These are phyloP conservation scores for Dalechampia spathulata DNA, from an alignment of 441 rosid genomes.

Conservation along the genomic window DNA sequence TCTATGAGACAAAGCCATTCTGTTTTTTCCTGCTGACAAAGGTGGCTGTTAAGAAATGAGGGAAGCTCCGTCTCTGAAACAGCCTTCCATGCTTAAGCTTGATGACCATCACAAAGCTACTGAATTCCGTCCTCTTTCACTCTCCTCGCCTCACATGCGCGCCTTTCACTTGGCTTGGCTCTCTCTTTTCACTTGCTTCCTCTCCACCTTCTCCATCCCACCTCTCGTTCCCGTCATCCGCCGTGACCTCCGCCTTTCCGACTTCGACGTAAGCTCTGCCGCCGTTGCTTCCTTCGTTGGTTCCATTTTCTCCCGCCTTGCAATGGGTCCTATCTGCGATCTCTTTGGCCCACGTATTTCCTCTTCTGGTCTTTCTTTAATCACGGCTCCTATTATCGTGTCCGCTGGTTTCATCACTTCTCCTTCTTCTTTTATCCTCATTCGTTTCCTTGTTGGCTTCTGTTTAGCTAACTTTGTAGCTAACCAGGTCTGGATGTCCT, in stretches of 20 bases:
- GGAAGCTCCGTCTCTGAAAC: constrained; percentile 14
- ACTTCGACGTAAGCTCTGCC: constrained; percentile 37
- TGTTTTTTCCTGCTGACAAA: too few relatives aligned
- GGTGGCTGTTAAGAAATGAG: constrained; percentile 19
- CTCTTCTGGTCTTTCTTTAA: constrained; percentile 50
- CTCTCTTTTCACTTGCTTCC: constrained; percentile 68
- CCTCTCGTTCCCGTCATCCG: constrained; percentile 68
- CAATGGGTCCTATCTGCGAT: constrained; percentile 79
- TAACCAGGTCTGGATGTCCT: constrained; percentile 87
- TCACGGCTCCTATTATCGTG: constrained; percentile 51
- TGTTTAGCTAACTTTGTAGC: constrained; percentile 72
- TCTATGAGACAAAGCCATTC: too few relatives aligned
- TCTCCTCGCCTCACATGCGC: constrained; percentile 53
- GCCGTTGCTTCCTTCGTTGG: constrained; percentile 70
- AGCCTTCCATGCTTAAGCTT: constrained; percentile 23
- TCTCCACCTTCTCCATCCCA: constrained; percentile 85
- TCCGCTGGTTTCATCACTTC: constrained; percentile 39
- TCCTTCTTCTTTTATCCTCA: constrained; percentile 41
- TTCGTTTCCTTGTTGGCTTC: constrained; percentile 62
- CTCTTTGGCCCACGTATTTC: constrained; percentile 59
- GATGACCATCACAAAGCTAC: constrained; percentile 51
- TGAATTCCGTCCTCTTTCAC: constrained; percentile 45
- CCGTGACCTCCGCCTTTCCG: constrained; percentile 45
- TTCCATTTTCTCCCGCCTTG: constrained; percentile 71
- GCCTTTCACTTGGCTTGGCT: constrained; percentile 84